Conservation (phyloP, 352 stramenopile species). For the Saprolegnia diclina region DNA sequence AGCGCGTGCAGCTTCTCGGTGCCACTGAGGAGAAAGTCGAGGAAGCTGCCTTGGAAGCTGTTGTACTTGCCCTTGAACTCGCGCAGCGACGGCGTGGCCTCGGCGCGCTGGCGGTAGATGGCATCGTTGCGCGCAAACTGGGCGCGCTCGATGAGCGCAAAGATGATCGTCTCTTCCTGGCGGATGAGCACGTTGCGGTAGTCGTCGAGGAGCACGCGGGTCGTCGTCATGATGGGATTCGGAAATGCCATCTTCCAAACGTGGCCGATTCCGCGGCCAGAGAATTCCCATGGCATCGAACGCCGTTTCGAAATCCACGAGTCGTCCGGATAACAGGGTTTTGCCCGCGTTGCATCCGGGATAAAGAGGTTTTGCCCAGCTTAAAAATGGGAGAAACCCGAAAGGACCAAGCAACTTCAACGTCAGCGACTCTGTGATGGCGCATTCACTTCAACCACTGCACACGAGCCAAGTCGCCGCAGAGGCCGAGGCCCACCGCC, state of each 20-base stretch:
- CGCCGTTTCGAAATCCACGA: not conserved
- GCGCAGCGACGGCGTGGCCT: slow-evolving; percentile 65
- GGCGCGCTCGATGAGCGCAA: slow-evolving; percentile 97
- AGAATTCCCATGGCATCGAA: not conserved
- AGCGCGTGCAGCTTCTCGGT: slow-evolving; percentile 93
- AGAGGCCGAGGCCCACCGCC: no score
- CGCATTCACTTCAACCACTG: not conserved
- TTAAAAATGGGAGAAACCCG: not conserved
- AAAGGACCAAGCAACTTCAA: not conserved
- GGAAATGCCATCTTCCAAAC: not conserved
- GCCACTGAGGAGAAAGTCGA: slow-evolving; percentile 97
- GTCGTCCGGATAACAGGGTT: not conserved
- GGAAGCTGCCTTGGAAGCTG: slow-evolving; percentile 73
- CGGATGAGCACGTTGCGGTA: slow-evolving; percentile 86
- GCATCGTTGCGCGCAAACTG: slow-evolving; percentile 94
- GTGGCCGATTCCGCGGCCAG: not conserved
- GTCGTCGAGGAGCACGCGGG: slow-evolving; percentile 78
- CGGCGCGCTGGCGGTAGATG: slow-evolving; percentile 91
- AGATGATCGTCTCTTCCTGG: slow-evolving; percentile 99
- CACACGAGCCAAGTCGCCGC: no score
- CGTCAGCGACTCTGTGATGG: not conserved
- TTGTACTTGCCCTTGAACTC: slow-evolving; percentile 82
- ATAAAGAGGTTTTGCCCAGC: not conserved
- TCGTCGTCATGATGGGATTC: slow-evolving; percentile 30
- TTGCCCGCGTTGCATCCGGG: no score